Percentiles rank a stretch among this genome's conserved stretches.
These are phyloP conservation scores for Ampelocalamus luodianensis DNA, from an alignment of 176 grass and related monocot genomes.

Conservation along the genomic window DNA sequence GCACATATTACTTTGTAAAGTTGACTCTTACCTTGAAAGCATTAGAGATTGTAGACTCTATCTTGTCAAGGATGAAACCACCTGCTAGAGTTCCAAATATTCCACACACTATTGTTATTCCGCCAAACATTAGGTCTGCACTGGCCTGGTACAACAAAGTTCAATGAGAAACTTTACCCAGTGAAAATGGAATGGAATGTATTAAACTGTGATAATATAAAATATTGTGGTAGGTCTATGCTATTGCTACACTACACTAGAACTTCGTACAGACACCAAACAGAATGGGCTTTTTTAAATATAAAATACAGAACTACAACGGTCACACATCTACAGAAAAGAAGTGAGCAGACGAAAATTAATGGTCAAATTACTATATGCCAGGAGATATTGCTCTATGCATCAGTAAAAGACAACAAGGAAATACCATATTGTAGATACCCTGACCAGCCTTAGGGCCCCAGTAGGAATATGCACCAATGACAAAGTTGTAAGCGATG, in stretches of 20 bases:
- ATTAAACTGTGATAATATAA: constrained; percentile 13
- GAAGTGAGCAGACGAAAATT: not conserved
- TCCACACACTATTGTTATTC: constrained; percentile 98
- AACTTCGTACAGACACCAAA: not conserved
- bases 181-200: constrained; percentile 10
- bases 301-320: constrained; percentile 24
- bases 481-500: constrained; percentile 93
- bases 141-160: constrained; percentile 69
- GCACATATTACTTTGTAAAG: constrained; percentile 12
- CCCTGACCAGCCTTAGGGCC: constrained; percentile 90
- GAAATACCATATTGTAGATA: constrained; percentile 94
- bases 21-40: constrained; percentile 80
- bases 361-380: constrained; percentile 19
- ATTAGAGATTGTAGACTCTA: constrained; percentile 84
- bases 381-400: not conserved
- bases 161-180: constrained; percentile 35
- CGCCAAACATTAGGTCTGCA: constrained; percentile 96
- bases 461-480: constrained; percentile 99
- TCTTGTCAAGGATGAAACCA: constrained; percentile 84
- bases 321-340: constrained; percentile 5
- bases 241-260: constrained; percentile 6
- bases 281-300: constrained; percentile 1
- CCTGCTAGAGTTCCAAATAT: constrained; percentile 92
- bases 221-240: constrained; percentile 23
- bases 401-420: constrained; percentile 13